phyloP scores from a whole-genome alignment of 805 yeast genomes.

The Yarrowia sp. region DNA sequence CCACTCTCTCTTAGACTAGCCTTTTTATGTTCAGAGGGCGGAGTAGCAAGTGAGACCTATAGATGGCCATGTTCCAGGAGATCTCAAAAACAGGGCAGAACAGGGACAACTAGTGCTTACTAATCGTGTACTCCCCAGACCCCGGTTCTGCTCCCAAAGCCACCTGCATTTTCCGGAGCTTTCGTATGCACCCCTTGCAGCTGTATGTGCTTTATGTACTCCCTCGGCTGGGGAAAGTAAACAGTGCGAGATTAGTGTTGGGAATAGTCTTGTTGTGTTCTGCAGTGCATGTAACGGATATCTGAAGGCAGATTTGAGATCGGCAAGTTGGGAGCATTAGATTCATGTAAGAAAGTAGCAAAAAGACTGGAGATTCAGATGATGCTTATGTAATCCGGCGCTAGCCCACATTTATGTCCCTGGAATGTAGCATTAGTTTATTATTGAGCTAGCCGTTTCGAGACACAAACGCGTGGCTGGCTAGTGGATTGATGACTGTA shows the following conservation, averaged over 20 bases:
- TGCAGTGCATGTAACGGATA: neutral
- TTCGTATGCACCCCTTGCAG: slow-evolving; percentile 12
- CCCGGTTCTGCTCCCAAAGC: neutral
- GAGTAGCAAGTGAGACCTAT: slow-evolving; percentile 12
- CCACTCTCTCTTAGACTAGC: neutral
- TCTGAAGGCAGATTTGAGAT: neutral
- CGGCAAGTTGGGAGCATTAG: neutral
- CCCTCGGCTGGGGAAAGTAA: slow-evolving; percentile 16
- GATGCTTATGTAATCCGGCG: neutral
- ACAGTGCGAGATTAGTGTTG: neutral
- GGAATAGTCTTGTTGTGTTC: neutral
- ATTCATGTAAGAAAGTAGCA: neutral
- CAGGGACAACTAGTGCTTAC: no score
- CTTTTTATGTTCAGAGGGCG: neutral
- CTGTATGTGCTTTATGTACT: neutral
- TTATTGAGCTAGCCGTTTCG: neutral
- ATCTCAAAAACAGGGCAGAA: no score
- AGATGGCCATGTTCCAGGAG: neutral
- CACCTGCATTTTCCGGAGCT: slow-evolving; percentile 6
- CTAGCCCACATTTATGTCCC: neutral
- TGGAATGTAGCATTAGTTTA: neutral
- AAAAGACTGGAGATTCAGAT: no score
- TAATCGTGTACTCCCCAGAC: neutral
- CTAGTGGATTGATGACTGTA: neutral
- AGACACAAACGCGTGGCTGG: neutral